Base-by-base conservation (phyloP, 2,329 filamentous ascomycete genomes). In the Aspergillus sp. region DNA sequence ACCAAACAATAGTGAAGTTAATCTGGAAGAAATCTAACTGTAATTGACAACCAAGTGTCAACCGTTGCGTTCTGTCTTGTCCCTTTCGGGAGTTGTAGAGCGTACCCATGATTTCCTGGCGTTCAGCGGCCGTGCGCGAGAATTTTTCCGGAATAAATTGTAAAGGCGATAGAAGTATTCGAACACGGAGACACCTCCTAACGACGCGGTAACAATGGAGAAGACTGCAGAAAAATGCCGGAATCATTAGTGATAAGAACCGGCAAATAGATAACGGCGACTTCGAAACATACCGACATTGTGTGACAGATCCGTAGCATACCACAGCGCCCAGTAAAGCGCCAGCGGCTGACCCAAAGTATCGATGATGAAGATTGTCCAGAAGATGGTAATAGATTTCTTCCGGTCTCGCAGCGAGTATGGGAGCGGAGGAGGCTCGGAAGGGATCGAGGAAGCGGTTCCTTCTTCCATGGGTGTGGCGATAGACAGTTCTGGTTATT, bases 281-380 rank as follows among this genome's bases (percentile, higher is more conserved):
- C 4, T 22, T 25, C 12, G 20, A 12, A 2, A 60, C 67, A 54
- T 63, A 71, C 66, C 63, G 53, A 69, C 32, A 41, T 73, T 69
- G 49, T 67, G 65, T 37, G 67, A 68, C 27, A 83, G 60, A 51
- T 70, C 66, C 7, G 78, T 77, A 52, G 71, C 72, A 53, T 82
- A 82, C 77, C 78, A 82, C 33, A 84, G 68, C 43, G 75, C 71
- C 68, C 79, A 84, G 65, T 83, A 84, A 2, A 84, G 69, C 3
- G 71, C 74, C 49, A 83, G 71, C 15, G 81, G 81, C 64, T 81
- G 77, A 48, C 70, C 74, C 50, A 81, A 68, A 44, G 75, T 79
- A 64, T 84, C 81, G 49, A 83, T 57, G 19, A 83, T 60, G 48
- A 83, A 80, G 37, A 84, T 60, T 0, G 68, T 67, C 80, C 80